These are phyloP conservation scores for Macaranga tanarius DNA, from an alignment of 441 rosid genomes.

Conservation along the genomic window DNA sequence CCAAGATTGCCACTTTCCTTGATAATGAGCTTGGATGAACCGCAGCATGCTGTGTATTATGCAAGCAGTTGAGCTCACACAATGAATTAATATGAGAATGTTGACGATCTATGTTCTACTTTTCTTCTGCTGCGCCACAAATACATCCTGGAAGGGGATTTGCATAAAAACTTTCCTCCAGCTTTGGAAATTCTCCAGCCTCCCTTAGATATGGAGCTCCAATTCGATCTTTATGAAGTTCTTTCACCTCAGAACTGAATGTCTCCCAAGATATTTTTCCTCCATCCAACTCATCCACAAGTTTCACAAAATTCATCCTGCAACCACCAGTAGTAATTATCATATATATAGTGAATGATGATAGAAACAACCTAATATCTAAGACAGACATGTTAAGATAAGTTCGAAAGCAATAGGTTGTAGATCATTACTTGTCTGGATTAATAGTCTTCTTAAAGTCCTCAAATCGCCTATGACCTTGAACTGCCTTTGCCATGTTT, in stretches of 20 bases:
- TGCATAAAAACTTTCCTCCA: constrained; percentile 80
- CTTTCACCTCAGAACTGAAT: constrained; percentile 80
- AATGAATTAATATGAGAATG: constrained; percentile 20
- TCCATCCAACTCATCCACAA: constrained; percentile 72
- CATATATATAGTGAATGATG: not conserved
- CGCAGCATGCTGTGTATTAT: constrained; percentile 25
- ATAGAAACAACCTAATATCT: no score
- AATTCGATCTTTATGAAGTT: constrained; percentile 63
- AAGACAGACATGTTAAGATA: constrained; percentile 1
- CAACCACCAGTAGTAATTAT: constrained; percentile 13
- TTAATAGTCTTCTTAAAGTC: constrained; percentile 79
- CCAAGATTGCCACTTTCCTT: not conserved
- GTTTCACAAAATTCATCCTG: constrained; percentile 85
- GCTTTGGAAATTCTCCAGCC: constrained; percentile 66
- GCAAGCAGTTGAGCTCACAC: constrained; percentile 26
- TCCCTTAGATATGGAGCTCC: constrained; percentile 77
- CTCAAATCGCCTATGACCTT: constrained; percentile 88
- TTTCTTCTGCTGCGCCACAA: constrained; percentile 45
- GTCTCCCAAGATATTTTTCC: constrained; percentile 76
- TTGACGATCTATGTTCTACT: constrained; percentile 24
- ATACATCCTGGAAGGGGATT: constrained; percentile 95
- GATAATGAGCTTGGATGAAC: constrained; percentile 15
- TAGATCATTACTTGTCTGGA: constrained; percentile 71
- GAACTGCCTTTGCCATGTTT: constrained; percentile 98
- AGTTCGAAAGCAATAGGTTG: constrained; percentile 13